These are phyloP conservation scores for Solanum pinnatisectum DNA, from an alignment of 257 asterid species.

Conservation along the genomic window DNA sequence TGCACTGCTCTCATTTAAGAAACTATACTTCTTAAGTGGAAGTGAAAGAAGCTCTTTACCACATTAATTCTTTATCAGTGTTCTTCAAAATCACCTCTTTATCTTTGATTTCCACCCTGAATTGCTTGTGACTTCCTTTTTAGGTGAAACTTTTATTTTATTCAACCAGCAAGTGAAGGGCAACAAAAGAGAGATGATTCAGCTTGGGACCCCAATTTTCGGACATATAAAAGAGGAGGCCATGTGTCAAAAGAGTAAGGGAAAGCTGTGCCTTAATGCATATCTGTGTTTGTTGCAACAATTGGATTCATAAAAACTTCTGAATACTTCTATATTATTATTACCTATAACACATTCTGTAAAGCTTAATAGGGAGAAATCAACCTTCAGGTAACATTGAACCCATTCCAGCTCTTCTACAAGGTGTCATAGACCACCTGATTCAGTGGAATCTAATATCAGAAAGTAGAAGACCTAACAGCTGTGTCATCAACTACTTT, in stretches of 20 bases:
- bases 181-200: conserved; percentile 93
- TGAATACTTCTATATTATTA: neutral
- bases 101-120: neutral
- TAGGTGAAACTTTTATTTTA: conserved; percentile 89
- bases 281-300: neutral
- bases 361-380: neutral
- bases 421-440: conserved; percentile 67
- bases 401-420: conserved; percentile 85
- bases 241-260: conserved; percentile 47
- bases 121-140: neutral
- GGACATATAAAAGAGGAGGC: conserved; percentile 57
- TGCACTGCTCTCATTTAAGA: neutral
- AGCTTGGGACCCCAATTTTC: conserved; percentile 87
- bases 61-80: neutral
- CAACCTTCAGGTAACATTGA: conserved; percentile 49
- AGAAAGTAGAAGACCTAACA: conserved; percentile 65
- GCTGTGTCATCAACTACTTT: conserved; percentile 90
- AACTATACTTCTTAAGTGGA: neutral
- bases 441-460: conserved; percentile 85
- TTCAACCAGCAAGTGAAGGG: conserved; percentile 87
- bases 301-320: neutral
- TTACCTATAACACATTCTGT: neutral
- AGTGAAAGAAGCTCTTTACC: neutral
- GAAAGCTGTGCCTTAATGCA: neutral
- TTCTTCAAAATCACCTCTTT: neutral